A percentile compares a stretch with the other conserved stretches of the same genome.
Conservation (phyloP, 2,329 filamentous ascomycete species). For the Tolypocladium tundrense region DNA sequence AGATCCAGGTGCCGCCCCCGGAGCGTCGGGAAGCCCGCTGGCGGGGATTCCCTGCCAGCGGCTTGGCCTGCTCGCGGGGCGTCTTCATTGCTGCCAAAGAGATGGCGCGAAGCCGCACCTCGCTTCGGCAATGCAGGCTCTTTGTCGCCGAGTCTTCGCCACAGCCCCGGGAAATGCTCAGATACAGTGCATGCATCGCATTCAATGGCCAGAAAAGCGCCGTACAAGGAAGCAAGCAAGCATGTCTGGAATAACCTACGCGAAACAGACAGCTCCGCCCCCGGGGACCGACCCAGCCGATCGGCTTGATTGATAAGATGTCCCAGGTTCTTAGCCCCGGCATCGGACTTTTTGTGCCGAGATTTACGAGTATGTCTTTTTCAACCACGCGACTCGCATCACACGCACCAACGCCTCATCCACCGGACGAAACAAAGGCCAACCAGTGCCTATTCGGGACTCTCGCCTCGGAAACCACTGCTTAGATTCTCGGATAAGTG, state of each 20-base stretch:
- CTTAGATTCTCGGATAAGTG: background rate
- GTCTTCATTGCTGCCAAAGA: background rate
- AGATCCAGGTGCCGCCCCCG: background rate
- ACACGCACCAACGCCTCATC: background rate
- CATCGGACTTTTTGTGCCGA: slow-evolving; percentile 4
- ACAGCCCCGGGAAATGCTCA: background rate
- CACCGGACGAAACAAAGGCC: background rate
- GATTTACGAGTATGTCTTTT: background rate
- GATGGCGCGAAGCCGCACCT: background rate
- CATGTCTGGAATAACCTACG: background rate
- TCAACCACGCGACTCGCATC: background rate
- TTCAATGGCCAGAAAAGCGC: background rate
- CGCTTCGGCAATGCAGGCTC: background rate
- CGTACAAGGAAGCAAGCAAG: background rate
- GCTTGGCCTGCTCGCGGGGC: background rate
- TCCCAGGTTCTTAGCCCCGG: slow-evolving; percentile 1
- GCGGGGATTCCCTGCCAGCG: background rate
- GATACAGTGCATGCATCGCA: background rate
- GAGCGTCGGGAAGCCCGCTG: background rate
- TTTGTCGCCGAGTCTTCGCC: background rate
- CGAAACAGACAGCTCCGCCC: background rate
- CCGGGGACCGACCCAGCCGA: background rate
- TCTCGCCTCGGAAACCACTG: background rate
- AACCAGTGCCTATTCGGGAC: background rate
- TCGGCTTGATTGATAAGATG: slow-evolving; percentile 4